Conservation (phyloP, 306 rosid species). For the Medicago ruthenica region DNA sequence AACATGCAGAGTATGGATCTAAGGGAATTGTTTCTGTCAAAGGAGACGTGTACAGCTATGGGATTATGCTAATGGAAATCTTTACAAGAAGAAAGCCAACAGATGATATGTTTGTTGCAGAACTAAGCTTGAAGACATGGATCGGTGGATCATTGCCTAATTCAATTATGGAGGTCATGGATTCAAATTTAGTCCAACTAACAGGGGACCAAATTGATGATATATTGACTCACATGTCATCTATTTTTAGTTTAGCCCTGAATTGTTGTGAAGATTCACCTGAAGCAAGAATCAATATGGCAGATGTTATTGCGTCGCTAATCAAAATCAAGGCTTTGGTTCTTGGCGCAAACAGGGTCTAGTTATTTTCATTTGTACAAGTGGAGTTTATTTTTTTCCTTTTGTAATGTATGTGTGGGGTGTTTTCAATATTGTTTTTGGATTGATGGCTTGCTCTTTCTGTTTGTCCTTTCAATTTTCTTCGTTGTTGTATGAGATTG, state of each 20-base stretch:
- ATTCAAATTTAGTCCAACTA: constrained; percentile 7
- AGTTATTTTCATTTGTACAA: constrained; percentile 52
- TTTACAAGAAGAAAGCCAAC: not conserved
- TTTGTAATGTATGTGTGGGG: no score
- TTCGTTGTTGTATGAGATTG: no score
- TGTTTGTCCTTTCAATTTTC: no score
- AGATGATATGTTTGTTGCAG: not conserved
- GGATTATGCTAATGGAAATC: not conserved
- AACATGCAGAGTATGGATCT: constrained; percentile 13
- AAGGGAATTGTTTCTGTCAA: not conserved
- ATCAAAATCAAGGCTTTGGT: not conserved
- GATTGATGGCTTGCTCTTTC: no score
- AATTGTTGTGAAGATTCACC: constrained; percentile 17
- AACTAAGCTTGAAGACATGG: not conserved
- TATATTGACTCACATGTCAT: not conserved
- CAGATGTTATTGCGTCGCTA: not conserved
- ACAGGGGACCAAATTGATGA: constrained; percentile 7
- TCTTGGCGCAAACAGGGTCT: not conserved
- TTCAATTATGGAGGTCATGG: constrained; percentile 15
- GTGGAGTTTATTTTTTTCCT: no score
- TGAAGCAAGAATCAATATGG: constrained; percentile 15
- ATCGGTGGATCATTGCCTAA: not conserved
- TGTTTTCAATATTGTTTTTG: no score
- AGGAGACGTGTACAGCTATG: not conserved
- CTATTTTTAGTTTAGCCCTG: constrained; percentile 2